Base-by-base conservation (phyloP, 2,329 filamentous ascomycete species). In the Samsoniella hepiali region DNA sequence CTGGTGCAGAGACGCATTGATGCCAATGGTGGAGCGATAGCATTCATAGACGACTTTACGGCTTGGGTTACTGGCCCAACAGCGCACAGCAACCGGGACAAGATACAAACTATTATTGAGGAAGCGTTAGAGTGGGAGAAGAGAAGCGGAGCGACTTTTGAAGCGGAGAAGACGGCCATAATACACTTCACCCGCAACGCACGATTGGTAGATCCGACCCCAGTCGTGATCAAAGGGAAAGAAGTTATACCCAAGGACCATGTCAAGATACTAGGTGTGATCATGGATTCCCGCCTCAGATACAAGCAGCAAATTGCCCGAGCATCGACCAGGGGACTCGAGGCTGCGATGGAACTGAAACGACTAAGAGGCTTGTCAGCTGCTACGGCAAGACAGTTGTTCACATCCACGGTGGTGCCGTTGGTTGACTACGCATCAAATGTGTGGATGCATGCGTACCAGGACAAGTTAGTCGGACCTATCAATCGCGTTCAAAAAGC, bases 61-160 rank as follows among this genome's bases (percentile, higher is more conserved):
- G 67, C 67, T 3, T 68, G 58, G 59, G 61, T 67, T 5, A 62
- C 63, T 13, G 63, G 67, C 4, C 45, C 61, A 27, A 65, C 60
- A 13, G 55, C 62, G 17, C n/a, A 64, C 34, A 50, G 15, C 5
- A 70, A 72, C 61, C 61, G 63, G 5, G 56, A 64, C 40, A 63
- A 66, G 0, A 71, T 71, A 6, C 22, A 71, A 53, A 58, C 66
- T 1, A 70, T 70, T 42, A 68, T 72, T 27, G 51, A 69, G 13
- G 13, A 57, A 13, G 68, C 67, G 3, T 31, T 69, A 22, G 60
- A 66, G 6, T 72, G 63, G 67, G 68, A 70, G 54, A 64, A 50
- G 40, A 56, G 66, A 36, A 73, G 70, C 44, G 65, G 70, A 15
- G 67, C 68, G 40, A 70, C 66, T 9, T 71, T 73, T 34, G 64